Evolutionary conservation across 257 asterid genomes (phyloP), one percentile per base, ranked within the genome.

Genomic region (Eucommia ulmoides): DNA sequence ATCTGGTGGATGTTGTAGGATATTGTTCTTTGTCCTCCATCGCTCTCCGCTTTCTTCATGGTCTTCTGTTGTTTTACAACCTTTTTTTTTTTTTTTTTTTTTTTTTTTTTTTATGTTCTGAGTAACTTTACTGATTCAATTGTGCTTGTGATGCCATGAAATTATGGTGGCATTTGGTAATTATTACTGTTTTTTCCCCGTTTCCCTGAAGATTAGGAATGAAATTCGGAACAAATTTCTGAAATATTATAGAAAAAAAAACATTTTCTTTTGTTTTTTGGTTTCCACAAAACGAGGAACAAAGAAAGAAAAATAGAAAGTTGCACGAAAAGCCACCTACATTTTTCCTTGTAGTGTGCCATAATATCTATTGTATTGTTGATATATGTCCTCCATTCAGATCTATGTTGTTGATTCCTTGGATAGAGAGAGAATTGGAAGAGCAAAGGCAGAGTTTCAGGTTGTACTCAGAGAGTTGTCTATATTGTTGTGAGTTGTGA

Each of bases 371-470:
- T n/a, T n/a, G n/a, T n/a, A n/a, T n/a, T n/a, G n/a, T n/a, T n/a
- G n/a, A n/a, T n/a, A n/a, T n/a, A n/a, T n/a, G n/a, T n/a, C n/a
- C n/a, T n/a, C n/a, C 29, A 53, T 63, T 52, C 77, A 88, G 95
- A 88, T 88, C 65, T 88, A 88, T 66, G 97, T 84, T 44, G 97
- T 84, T 23, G 97, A 88, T 75, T 88, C 95, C 56, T 77, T 88
- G 67, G 97, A 88, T 65, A 73, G 95, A 61, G 97, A 88, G 63
- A 80, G 94, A 56, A 88, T 84, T 17, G 80, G 76, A 52, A 74
- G 63, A 70, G 97, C 95, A 22, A 88, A 75, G 70, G 83, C 63
- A 42, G 97, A 88, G 67, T 84, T 84, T 71, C 97, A 88, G 95
- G 97, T 88, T 49, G 45, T 64, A 47, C 64, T 16, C 52, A 58